These are phyloP conservation scores for Wickerhamomyces sp. DNA, from an alignment of 1,139 yeast genomes.

Conservation along the genomic window DNA sequence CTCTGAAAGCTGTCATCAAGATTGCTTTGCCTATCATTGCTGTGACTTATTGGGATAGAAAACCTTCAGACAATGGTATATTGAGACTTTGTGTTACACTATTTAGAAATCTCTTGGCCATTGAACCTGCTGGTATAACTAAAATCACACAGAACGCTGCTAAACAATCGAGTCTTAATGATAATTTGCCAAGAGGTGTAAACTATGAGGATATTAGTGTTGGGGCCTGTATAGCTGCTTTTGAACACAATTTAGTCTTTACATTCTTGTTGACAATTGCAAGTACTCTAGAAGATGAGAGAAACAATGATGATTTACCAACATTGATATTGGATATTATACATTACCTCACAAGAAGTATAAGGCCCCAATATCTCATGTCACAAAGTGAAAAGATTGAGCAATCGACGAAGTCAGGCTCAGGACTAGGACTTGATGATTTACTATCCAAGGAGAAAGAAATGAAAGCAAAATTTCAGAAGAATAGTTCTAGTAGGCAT, in stretches of 20 bases:
- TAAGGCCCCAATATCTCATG: conserved; percentile 35
- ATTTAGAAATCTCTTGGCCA: conserved; percentile 68
- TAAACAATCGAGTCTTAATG: conserved; percentile 26
- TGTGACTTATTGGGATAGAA: conserved; percentile 50
- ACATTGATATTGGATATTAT: conserved; percentile 66
- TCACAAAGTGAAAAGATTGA: background rate
- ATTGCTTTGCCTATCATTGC: conserved; percentile 63
- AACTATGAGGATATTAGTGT: conserved; percentile 64
- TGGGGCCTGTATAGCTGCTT: conserved; percentile 51
- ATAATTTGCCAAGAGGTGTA: conserved; percentile 52
- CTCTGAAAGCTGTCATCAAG: conserved; percentile 65
- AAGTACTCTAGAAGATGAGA: conserved; percentile 58
- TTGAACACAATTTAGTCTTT: conserved; percentile 65
- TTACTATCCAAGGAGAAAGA: conserved; percentile 55
- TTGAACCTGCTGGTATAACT: conserved; percentile 61
- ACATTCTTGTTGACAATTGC: conserved; percentile 65
- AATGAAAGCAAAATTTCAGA: conserved; percentile 45
- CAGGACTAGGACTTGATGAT: conserved; percentile 38
- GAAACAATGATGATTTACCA: conserved; percentile 57
- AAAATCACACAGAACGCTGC: conserved; percentile 35
- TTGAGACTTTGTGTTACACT: conserved; percentile 68
- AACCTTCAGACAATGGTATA: conserved; percentile 67
- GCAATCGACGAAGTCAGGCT: background rate
- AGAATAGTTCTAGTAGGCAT: conserved; percentile 66
- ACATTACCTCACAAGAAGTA: conserved; percentile 55